A percentile compares a stretch with the other conserved stretches of the same genome.
Conservation (phyloP, 148 eudicot species). For the Spergularia marina region DNA sequence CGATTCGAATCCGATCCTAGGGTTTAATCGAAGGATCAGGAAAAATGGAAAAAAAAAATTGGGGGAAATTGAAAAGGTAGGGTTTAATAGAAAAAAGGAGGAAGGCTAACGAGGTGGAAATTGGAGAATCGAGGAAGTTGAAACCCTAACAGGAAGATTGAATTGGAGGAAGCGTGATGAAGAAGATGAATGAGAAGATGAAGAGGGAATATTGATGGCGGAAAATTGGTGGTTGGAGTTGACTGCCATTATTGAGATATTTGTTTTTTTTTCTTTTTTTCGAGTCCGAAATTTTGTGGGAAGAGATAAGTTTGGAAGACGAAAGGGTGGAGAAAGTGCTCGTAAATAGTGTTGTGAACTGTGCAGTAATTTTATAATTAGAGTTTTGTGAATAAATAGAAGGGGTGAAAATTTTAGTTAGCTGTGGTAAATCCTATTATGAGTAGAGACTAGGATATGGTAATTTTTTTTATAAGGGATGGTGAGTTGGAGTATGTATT, state of each 20-base stretch:
- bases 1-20: neutral
- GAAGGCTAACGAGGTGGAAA: conserved; percentile 13
- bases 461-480: too few relatives aligned
- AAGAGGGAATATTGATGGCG: neutral
- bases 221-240: conserved; percentile 14
- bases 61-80: neutral
- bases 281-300: neutral
- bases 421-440: too few relatives aligned
- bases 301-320: neutral
- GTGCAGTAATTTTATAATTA: neutral
- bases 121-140: neutral
- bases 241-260: conserved; percentile 20
- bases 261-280: neutral
- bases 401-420: too few relatives aligned
- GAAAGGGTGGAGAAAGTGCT: neutral
- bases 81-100: neutral
- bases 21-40: neutral
- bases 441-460: too few relatives aligned
- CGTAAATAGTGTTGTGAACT: neutral
- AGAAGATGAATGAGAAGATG: neutral
- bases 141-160: conserved; percentile 17
- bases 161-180: neutral
- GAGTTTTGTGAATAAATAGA: neutral
- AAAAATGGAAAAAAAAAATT: neutral
- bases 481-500: too few relatives aligned